Evolutionary conservation across 345 rosid species (phyloP), one percentile per base, ranked within the genome.

Genomic region (Salix arbutifolia): DNA sequence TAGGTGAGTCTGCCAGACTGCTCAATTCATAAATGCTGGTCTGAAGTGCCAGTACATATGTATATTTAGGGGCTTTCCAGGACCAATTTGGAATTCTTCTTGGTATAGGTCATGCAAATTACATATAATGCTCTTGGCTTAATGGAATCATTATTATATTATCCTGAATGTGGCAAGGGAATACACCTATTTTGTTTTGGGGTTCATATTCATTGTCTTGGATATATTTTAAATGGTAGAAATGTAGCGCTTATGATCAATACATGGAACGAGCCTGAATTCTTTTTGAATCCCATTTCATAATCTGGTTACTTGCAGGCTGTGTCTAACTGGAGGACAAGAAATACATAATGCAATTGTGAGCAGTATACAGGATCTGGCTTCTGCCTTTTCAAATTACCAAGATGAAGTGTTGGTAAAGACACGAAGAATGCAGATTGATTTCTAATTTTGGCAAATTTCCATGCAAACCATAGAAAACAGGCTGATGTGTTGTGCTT

Each of bases 361-460:
- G 67, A 95, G 98, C 93, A 90, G 98, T 74, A 85, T 95, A 89
- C 98, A 93, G 85, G 97, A 95, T 85, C 91, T 95, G 73, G 88
- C 93, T 70, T 80, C 92, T 81, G 90, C 91, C 67, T 89, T 95
- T 76, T 85, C 94, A 17, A 83, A 88, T 81, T 95, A 93, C 83
- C 87, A 88, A 78, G 99, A 93, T 85, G 99, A 95, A 93, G 99
- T 95, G 61, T 74, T 95, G 98, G 99, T 96, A 90, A 84, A 76
- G 33, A 70, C 84, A 69, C 50, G 53, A 68, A 70, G 65, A 72
- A 46, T 75, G 11, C 40, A 76, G 74, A 78, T 53, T 53, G 50
- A 42, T 31, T 48, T 74, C 52, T 33, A 11, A 70, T 60, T 74
- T 58, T 60, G 31, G 9, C 31, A 30, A 72, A 79, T 58, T 74